Conservation (phyloP, 2,329 filamentous ascomycete species). For the Epichloe sibirici region DNA sequence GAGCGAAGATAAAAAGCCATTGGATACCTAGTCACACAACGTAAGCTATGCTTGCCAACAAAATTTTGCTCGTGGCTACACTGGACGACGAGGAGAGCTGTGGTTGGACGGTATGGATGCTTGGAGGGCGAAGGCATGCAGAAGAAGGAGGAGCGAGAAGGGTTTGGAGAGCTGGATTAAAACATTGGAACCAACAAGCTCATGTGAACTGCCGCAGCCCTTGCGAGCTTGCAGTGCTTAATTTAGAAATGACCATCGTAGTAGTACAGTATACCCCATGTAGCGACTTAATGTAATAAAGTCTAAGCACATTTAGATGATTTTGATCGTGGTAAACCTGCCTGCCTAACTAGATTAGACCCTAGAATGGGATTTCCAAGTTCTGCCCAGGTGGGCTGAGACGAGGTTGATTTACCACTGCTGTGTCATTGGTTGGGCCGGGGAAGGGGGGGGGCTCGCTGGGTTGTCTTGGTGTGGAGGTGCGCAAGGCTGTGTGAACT, state of each 20-base stretch:
- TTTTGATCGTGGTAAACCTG: background rate
- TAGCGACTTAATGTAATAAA: slow-evolving; percentile 6
- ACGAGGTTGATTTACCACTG: background rate
- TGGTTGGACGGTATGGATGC: background rate
- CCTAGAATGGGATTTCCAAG: too few species aligned
- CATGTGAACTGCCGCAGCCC: background rate
- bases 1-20: background rate
- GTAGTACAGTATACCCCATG: slow-evolving; percentile 6
- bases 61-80: background rate
- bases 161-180: background rate
- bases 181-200: background rate
- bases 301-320: background rate
- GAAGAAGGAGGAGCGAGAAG: background rate
- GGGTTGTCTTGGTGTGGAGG: background rate
- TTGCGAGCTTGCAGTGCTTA: background rate
- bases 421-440: background rate
- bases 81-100: background rate
- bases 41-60: background rate
- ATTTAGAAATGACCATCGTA: slow-evolving; percentile 2
- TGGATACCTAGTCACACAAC: background rate
- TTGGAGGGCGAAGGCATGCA: background rate
- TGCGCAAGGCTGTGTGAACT: slow-evolving; percentile 1
- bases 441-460: background rate
- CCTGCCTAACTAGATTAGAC: too few species aligned
- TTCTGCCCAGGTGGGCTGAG: too few species aligned